phyloP scores from a whole-genome alignment of 345 rosid genomes.

The Sisymbrium altissimum region DNA sequence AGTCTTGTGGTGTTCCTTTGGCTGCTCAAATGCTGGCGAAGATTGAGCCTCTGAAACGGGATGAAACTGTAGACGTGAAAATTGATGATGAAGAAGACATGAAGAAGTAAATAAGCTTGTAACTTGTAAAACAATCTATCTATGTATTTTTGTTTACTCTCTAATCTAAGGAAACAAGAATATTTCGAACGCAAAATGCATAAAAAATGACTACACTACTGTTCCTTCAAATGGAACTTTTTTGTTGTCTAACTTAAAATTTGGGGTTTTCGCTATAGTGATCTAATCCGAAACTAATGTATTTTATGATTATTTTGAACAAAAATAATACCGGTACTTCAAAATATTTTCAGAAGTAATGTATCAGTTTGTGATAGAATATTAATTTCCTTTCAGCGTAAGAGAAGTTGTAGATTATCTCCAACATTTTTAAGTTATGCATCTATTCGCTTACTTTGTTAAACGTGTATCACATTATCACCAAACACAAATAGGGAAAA shows the following conservation, averaged over 20 bases:
- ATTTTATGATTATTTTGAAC: too few species aligned
- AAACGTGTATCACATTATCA: not conserved
- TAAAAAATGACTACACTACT: too few species aligned
- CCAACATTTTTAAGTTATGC: conserved; percentile 4
- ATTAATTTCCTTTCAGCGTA: conserved; percentile 15
- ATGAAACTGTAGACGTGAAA: not conserved
- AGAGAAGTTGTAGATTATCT: conserved; percentile 21
- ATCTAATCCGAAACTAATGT: too few species aligned
- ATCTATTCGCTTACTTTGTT: not conserved
- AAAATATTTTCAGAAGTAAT: conserved; percentile 1
- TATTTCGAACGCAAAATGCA: too few species aligned
- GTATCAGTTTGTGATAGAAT: not conserved
- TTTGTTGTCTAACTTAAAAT: too few species aligned
- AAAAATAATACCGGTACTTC: not conserved
- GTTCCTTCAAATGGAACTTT: too few species aligned
- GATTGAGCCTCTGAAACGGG: conserved; percentile 6
- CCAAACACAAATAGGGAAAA: conserved; percentile 2
- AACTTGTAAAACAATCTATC: not conserved
- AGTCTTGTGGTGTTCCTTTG: conserved; percentile 48
- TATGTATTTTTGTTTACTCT: not conserved
- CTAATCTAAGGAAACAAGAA: not conserved
- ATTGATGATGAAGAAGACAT: too few species aligned
- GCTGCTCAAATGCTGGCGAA: conserved; percentile 40
- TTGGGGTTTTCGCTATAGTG: too few species aligned
- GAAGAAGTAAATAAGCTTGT: not conserved